Base-by-base conservation (phyloP, 495 filamentous ascomycete genomes). In the Penicillium angulare region DNA sequence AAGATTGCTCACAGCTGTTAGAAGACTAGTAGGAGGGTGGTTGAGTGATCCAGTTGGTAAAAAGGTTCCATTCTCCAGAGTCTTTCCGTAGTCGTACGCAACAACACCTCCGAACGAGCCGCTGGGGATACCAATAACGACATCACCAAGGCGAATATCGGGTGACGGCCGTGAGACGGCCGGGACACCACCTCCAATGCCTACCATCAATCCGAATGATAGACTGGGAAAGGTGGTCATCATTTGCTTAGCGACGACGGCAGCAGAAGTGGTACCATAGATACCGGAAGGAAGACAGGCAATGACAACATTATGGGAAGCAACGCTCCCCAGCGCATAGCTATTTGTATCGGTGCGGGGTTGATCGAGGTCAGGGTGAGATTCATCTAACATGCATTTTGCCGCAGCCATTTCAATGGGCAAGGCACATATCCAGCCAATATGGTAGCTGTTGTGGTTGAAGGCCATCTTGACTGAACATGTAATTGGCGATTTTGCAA, bases 351-450 rank as follows among this genome's bases (percentile, higher is more conserved):
- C 44, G 21, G 27, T 47, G n/a, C 16, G 31, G 15, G 44, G 31
- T 10, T n/a, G 18, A 5, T 15, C n/a, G 20, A 34, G 29, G 8
- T 16, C 17, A 7, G 16, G 27, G 21, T 47, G 44, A 9, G 15
- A 13, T 36, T 34, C 29, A 36, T 47, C 44, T 7, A 47, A 27
- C 17, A 47, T 18, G 8, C n/a, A 24, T 47, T 6, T 23, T 13
- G 44, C 44, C 12, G 44, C 44, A 12, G 21, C 21, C 29, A 34
- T 15, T 22, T 47, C 44, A 5, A 21, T 36, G 5, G 29, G 44
- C 7, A 47, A 36, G 13, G 44, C 44, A 18, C 44, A 47, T n/a
- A 47, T 21, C 44, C 44, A 47, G 7, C 32, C 44, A 7, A 47
- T 23, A 0, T 13, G 27, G 27, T 47, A 47, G 17, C 16, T 29